These are phyloP conservation scores for Penicillium sp. DNA, from an alignment of 2,329 filamentous ascomycete species.

Conservation along the genomic window DNA sequence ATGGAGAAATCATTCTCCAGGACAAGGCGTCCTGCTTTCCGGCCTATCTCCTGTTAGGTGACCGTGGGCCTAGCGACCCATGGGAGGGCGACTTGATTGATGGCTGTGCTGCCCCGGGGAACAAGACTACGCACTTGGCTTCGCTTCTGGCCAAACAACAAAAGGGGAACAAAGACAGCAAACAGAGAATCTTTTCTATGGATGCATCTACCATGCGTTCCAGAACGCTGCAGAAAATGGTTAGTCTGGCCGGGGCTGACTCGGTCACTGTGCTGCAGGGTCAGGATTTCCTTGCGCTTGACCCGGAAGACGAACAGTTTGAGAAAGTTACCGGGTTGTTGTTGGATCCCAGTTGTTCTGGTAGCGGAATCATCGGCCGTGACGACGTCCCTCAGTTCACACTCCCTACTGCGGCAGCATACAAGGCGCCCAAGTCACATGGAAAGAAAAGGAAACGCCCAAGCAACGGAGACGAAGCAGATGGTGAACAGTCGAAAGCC, in stretches of 20 bases:
- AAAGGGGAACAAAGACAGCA: slow-evolving; percentile 17
- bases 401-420: slow-evolving; percentile 41
- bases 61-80: slow-evolving; percentile 30
- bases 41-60: slow-evolving; percentile 67
- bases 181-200: slow-evolving; percentile 46
- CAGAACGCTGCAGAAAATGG: slow-evolving; percentile 74
- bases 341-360: slow-evolving; percentile 89
- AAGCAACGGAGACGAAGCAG: slow-evolving; percentile 12
- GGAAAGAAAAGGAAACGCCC: slow-evolving; percentile 41
- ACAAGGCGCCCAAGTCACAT: slow-evolving; percentile 11
- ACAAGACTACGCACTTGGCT: slow-evolving; percentile 91
- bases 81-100: slow-evolving; percentile 68
- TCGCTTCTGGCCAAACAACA: slow-evolving; percentile 50
- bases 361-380: slow-evolving; percentile 84
- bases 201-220: slow-evolving; percentile 48
- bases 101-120: slow-evolving; percentile 86
- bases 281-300: slow-evolving; percentile 71
- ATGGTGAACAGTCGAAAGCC: slow-evolving; percentile 6
- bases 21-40: slow-evolving; percentile 97
- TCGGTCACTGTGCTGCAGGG: slow-evolving; percentile 59
- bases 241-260: slow-evolving; percentile 64
- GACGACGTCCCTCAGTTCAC: slow-evolving; percentile 66
- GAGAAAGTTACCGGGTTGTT: slow-evolving; percentile 68
- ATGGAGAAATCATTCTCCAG: slow-evolving; percentile 76
- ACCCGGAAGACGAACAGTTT: slow-evolving; percentile 56